A percentile compares a stretch with the other conserved stretches of the same genome.
These are phyloP conservation scores for Boletales sp. DNA, from an alignment of 768 basidiomycete genomes.

Conservation along the genomic window DNA sequence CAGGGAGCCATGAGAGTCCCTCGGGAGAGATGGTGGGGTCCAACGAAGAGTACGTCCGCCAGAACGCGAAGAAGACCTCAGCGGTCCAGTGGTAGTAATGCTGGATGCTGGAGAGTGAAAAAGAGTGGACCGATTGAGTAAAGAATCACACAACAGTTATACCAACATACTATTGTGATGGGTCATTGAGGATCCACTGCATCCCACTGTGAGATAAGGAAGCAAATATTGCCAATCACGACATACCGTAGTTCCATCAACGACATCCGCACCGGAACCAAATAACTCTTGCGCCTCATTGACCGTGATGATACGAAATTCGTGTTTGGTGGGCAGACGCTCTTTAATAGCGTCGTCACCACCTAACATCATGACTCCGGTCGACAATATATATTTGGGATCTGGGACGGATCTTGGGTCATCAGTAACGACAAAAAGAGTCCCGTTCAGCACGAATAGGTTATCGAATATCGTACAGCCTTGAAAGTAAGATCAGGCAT, in stretches of 20 bases:
- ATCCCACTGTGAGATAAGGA: conserved; percentile 2
- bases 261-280: conserved; percentile 60
- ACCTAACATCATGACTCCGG: conserved; percentile 56
- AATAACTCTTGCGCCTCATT: conserved; percentile 65
- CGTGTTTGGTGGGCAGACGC: conserved; percentile 72
- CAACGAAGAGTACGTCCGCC: conserved; percentile 85
- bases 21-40: conserved; percentile 62
- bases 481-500: conserved; percentile 23
- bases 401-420: conserved; percentile 64
- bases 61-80: conserved; percentile 88
- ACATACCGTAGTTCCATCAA: conserved; percentile 75
- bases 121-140: not conserved
- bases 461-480: conserved; percentile 91
- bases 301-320: conserved; percentile 73
- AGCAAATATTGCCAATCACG: not conserved
- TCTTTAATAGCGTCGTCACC: conserved; percentile 49
- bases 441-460: conserved; percentile 77
- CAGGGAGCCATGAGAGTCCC: conserved; percentile 70
- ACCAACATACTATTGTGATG: conserved; percentile 70
- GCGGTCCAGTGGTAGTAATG: conserved; percentile 96
- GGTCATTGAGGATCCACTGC: conserved; percentile 81
- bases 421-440: conserved; percentile 78
- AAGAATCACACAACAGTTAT: not conserved
- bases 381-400: conserved; percentile 65
- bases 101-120: conserved; percentile 52